These are phyloP conservation scores for Calonectria honghensis DNA, from an alignment of 2,329 filamentous ascomycete species.

Conservation along the genomic window DNA sequence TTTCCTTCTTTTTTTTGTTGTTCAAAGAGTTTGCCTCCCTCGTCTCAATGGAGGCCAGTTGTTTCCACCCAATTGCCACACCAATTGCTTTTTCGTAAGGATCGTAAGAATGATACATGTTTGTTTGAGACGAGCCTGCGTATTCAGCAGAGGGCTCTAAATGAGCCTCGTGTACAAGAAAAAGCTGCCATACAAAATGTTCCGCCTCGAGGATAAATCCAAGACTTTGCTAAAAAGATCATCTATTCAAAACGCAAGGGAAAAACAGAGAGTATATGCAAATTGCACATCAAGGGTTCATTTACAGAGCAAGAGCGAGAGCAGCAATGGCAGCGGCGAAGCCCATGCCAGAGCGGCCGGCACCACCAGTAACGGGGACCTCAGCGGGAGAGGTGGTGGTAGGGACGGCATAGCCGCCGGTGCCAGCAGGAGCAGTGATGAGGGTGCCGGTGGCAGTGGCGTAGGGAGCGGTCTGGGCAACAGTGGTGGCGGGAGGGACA, in stretches of 20 bases:
- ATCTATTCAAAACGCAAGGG: conserved; percentile 53
- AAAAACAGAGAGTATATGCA: conserved; percentile 50
- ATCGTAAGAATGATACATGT: conserved; percentile 73
- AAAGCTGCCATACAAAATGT: conserved; percentile 48
- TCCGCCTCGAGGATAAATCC: conserved; percentile 50
- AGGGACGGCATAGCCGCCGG: conserved; percentile 59
- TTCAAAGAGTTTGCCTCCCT: conserved; percentile 33
- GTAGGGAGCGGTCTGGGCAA: conserved; percentile 59
- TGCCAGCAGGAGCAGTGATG: conserved; percentile 56
- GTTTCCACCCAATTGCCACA: conserved; percentile 52
- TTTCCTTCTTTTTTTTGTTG: conserved; percentile 46
- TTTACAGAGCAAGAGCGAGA: conserved; percentile 68
- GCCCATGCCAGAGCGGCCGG: conserved; percentile 66
- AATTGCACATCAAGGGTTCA: conserved; percentile 41
- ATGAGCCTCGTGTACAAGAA: conserved; percentile 46
- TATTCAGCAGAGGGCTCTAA: conserved; percentile 41
- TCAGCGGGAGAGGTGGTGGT: conserved; percentile 59
- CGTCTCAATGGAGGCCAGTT: conserved; percentile 42
- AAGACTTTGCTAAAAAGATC: conserved; percentile 42
- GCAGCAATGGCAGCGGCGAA: conserved; percentile 68
- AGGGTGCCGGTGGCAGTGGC: conserved; percentile 50
- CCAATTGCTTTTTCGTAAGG: conserved; percentile 68
- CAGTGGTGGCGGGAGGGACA: conserved; percentile 61
- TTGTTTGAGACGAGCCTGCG: conserved; percentile 38
- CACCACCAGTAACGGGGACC: conserved; percentile 63